Evolutionary conservation across 768 basidiomycete genomes (phyloP).

Genomic region (Mycena galopus): DNA sequence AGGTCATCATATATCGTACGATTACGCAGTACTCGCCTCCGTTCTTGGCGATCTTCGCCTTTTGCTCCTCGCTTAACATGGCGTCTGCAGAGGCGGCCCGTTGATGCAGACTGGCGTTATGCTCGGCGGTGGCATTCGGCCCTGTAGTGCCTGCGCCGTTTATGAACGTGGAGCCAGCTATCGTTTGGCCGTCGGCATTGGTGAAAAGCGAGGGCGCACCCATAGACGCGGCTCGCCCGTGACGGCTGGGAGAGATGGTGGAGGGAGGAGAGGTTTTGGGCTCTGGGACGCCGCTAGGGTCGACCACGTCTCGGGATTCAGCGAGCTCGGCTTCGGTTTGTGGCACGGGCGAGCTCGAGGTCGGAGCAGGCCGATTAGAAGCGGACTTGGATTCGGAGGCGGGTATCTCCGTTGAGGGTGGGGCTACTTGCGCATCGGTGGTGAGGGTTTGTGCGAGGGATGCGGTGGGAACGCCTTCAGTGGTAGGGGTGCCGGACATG

Average conservation of each 20-base stretch:
- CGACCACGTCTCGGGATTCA: conserved; percentile 23
- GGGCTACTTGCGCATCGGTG: not conserved
- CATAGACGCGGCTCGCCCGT: conserved; percentile 34
- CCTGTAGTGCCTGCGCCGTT: conserved; percentile 68
- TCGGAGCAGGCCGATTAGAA: not conserved
- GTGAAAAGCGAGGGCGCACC: conserved; percentile 46
- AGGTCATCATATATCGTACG: not conserved
- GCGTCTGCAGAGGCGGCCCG: conserved; percentile 64
- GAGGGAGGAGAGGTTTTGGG: conserved; percentile 17
- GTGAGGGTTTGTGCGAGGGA: not conserved
- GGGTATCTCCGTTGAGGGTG: not conserved
- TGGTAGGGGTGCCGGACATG: conserved; percentile 22
- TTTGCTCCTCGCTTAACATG: conserved; percentile 63
- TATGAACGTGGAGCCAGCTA: conserved; percentile 59
- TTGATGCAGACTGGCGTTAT: conserved; percentile 54
- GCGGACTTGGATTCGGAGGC: not conserved
- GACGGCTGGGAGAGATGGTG: conserved; percentile 28
- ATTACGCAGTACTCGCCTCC: conserved; percentile 58
- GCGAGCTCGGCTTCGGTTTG: conserved; percentile 15
- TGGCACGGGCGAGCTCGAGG: not conserved
- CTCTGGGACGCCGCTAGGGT: conserved; percentile 11
- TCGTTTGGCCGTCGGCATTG: conserved; percentile 47
- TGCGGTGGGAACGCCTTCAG: conserved; percentile 9
- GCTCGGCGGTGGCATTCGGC: conserved; percentile 56
- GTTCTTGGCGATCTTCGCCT: conserved; percentile 61